Evolutionary conservation across 345 rosid species (phyloP), one percentile per base, ranked within the genome.

Genomic region (Boechera divaricarpa): DNA sequence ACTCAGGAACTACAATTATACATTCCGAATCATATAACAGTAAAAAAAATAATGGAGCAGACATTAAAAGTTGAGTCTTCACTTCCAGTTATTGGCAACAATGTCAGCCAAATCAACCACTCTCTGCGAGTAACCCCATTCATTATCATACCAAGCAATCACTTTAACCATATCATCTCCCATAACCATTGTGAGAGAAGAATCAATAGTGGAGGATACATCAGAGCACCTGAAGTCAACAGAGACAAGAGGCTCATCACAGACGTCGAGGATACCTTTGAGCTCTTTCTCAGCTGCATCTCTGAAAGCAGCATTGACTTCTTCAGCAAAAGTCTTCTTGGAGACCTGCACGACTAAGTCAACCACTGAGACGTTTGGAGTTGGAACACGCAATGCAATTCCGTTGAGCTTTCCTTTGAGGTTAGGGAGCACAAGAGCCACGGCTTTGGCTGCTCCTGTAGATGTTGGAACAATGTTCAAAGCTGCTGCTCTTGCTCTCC

Each of bases 91-190:
- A 68, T 85, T 69, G 87, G 98, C 98, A 82, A 92, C 98, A 69
- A 95, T 90, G 89, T 95, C 82, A 55, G 98, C 99, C 86, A 94
- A 85, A 79, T 94, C 99, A 45, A 94, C 99, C 13, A 94, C 99
- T 85, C 99, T 87, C 86, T 94, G 99, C 1, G 99, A 94, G 86
- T 94, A 94, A 59, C 99, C 99, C 99, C 99, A 94, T 74, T 94
- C 98, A 5, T 94, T 94, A 77, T 94, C 98, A 69, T 94, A 94
- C 98, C 98, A 94, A 38, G 98, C 98, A 75, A 94, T 92, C 73
- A 94, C 98, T 82, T 94, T 94, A 70, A 94, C 95, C 98, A 94
- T 88, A 82, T 94, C 98, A 73, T 94, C 98, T 66, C 98, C 98
- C 98, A 94, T 94, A 36, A 94, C 98, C 97, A 94, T 84, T 33